Percentiles rank a stretch among this genome's conserved stretches.
Evolutionary conservation across 768 basidiomycete genomes (phyloP).

Genomic region (Neoboletus magnificus): DNA sequence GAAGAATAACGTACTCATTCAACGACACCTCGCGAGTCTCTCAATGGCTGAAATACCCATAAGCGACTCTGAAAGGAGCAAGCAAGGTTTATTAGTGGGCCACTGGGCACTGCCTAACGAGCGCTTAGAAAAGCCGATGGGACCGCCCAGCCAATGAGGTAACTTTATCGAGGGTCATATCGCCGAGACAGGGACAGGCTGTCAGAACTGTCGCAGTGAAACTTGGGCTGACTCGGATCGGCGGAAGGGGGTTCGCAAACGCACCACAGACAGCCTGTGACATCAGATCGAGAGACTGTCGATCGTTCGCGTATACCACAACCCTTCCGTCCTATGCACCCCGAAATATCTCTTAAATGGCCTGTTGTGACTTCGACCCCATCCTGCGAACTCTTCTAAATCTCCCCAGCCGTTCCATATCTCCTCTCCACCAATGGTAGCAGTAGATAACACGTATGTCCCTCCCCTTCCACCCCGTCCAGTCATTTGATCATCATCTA

Average conservation of each 20-base stretch:
- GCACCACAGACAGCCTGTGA: background rate
- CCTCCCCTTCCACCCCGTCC: background rate
- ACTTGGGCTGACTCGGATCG: background rate
- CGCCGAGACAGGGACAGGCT: no score
- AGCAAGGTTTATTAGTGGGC: no score
- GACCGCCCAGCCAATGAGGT: no score
- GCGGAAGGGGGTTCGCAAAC: background rate
- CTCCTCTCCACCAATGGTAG: slow-evolving; percentile 3
- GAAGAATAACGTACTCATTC: no score
- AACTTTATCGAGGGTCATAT: no score
- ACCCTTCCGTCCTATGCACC: background rate
- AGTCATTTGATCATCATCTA: background rate
- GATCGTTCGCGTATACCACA: background rate
- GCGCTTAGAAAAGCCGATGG: no score
- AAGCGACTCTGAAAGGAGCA: no score
- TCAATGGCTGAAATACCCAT: no score
- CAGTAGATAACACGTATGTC: slow-evolving; percentile 36
- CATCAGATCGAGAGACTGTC: background rate
- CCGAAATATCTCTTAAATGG: background rate
- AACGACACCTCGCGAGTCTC: no score
- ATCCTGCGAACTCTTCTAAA: background rate
- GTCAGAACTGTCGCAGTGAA: background rate
- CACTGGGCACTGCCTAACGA: no score
- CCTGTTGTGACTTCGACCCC: background rate
- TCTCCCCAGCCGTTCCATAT: background rate